Conservation (phyloP, 106 monocot species). For the Gastrodia elata region DNA sequence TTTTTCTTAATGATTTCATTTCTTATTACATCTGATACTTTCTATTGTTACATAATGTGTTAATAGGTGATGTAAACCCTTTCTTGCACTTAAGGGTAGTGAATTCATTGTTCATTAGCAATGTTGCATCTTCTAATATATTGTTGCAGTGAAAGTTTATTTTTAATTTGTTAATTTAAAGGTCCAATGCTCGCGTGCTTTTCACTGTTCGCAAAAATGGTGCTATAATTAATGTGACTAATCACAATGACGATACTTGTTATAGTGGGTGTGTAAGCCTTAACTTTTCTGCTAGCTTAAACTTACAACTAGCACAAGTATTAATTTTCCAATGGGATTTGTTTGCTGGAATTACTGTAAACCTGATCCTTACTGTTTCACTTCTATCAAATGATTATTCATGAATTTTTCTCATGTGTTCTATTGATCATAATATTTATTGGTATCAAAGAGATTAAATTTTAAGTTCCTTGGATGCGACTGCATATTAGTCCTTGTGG, state of each 20-base stretch:
- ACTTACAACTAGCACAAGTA: neutral
- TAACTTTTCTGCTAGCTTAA: neutral
- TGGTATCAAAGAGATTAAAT: conserved; percentile 3
- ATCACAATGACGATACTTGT: neutral
- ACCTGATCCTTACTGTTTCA: neutral
- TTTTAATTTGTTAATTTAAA: neutral
- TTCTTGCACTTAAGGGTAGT: neutral
- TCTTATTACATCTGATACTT: neutral
- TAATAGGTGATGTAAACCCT: neutral
- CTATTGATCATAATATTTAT: neutral
- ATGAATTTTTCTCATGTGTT: neutral
- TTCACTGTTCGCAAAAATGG: neutral
- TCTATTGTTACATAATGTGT: neutral
- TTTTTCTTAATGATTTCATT: neutral
- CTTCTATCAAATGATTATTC: neutral
- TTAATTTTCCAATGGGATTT: neutral
- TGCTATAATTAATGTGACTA: neutral
- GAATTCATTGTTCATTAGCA: neutral
- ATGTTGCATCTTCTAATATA: neutral
- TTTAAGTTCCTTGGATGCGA: neutral
- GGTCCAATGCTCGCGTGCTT: neutral
- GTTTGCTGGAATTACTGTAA: neutral
- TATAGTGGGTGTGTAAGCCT: neutral
- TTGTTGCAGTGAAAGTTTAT: neutral
- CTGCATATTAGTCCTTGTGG: neutral